Percentiles rank a stretch among this genome's conserved stretches.
phyloP scores from a whole-genome alignment of 2,329 filamentous ascomycete species.

The Xylaria sp. region DNA sequence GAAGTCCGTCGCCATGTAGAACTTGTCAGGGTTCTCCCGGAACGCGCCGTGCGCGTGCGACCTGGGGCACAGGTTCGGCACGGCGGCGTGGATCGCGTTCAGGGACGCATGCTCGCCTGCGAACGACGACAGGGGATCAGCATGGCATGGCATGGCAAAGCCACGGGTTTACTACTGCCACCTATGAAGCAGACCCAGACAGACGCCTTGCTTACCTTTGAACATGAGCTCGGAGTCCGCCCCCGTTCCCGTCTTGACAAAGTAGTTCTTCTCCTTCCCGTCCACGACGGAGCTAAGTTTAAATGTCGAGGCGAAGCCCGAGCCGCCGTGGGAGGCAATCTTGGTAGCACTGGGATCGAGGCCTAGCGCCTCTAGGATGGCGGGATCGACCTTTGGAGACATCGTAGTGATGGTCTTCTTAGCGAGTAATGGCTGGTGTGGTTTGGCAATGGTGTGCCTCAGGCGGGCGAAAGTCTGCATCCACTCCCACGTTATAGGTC shows the following conservation, averaged over 20 bases:
- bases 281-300: constrained; percentile 53
- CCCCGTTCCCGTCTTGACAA: constrained; percentile 72
- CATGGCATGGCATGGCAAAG: constrained; percentile 30
- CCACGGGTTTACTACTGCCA: constrained; percentile 39
- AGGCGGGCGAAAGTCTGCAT: constrained; percentile 6
- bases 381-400: constrained; percentile 59
- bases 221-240: constrained; percentile 69
- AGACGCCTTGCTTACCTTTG: constrained; percentile 52
- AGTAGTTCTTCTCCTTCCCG: constrained; percentile 60
- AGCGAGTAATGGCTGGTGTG: background rate
- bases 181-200: constrained; percentile 26
- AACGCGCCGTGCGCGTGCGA: constrained; percentile 72
- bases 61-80: constrained; percentile 75
- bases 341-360: constrained; percentile 58
- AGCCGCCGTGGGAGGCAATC: constrained; percentile 65
- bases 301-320: constrained; percentile 69
- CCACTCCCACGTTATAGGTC: constrained; percentile 1
- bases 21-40: constrained; percentile 51
- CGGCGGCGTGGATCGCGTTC: constrained; percentile 73
- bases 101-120: constrained; percentile 81
- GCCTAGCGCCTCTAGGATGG: constrained; percentile 62
- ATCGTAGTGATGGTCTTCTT: constrained; percentile 35
- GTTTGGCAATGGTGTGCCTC: background rate
- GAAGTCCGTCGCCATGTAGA: constrained; percentile 77
- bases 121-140: constrained; percentile 42